phyloP scores from a whole-genome alignment of 306 rosid genomes.

The Gastrolobium bilobum region DNA sequence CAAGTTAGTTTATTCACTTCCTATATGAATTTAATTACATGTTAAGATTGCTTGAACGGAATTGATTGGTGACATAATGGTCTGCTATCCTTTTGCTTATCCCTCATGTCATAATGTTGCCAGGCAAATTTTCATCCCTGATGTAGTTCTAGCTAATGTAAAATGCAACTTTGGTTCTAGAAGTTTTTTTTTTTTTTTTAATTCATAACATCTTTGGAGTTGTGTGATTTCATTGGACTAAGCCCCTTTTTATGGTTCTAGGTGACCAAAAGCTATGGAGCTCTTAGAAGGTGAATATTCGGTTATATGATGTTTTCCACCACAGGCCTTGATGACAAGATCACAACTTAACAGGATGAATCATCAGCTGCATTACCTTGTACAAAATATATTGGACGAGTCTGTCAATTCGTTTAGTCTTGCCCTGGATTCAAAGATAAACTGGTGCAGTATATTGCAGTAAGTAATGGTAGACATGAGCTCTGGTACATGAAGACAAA shows the following conservation, averaged over 20 bases:
- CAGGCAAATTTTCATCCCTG: constrained; percentile 23
- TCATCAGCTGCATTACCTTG: constrained; percentile 40
- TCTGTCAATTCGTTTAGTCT: constrained; percentile 34
- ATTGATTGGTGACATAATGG: background rate
- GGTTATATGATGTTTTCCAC: constrained; percentile 33
- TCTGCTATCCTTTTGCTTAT: constrained; percentile 16
- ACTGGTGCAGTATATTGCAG: constrained; percentile 25
- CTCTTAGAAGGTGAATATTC: constrained; percentile 71
- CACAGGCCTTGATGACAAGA: constrained; percentile 22
- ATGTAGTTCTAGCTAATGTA: background rate
- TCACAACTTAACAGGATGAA: constrained; percentile 20
- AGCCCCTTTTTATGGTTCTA: constrained; percentile 46
- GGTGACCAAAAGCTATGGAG: constrained; percentile 95
- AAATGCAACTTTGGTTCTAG: constrained; percentile 32
- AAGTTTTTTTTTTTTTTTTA: constrained; percentile 19
- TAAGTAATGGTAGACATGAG: background rate
- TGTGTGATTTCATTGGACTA: constrained; percentile 38
- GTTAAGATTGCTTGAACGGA: constrained; percentile 12
- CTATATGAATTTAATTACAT: constrained; percentile 3
- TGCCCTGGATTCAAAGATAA: constrained; percentile 27
- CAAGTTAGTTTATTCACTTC: background rate
- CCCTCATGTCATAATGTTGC: background rate
- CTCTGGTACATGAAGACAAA: constrained; percentile 11
- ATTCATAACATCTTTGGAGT: background rate
- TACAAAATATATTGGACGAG: background rate